Evolutionary conservation across 257 asterid genomes (phyloP).

Genomic region (Solanum paucissectum): DNA sequence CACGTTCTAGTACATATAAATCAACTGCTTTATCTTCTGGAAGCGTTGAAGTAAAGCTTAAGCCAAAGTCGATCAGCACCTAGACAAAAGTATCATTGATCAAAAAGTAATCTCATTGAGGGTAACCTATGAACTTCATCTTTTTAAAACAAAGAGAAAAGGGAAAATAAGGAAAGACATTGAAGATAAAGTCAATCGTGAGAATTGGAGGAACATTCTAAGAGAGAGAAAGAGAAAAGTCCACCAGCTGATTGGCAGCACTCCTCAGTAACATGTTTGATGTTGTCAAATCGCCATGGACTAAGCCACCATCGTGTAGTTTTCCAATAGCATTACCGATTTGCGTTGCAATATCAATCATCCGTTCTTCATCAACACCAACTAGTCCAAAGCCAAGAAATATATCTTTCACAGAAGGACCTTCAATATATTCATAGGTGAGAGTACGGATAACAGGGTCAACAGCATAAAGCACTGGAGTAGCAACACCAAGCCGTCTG

Average conservation of each 20-base stretch:
- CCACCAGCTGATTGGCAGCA: conserved; percentile 62
- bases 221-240: background rate
- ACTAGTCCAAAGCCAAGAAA: conserved; percentile 60
- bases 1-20: conserved; percentile 90
- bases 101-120: background rate
- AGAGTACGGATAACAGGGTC: conserved; percentile 53
- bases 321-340: conserved; percentile 78
- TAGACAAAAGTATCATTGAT: background rate
- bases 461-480: conserved; percentile 75
- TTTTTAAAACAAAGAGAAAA: background rate
- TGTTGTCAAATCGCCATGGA: conserved; percentile 98
- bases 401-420: conserved; percentile 69
- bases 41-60: conserved; percentile 83
- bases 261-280: conserved; percentile 66
- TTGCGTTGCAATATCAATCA: conserved; percentile 69
- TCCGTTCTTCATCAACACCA: conserved; percentile 52
- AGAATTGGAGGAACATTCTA: background rate
- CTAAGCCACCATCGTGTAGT: conserved; percentile 82
- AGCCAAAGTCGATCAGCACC: conserved; percentile 76
- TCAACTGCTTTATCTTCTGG: conserved; percentile 99
- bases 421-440: conserved; percentile 81
- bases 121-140: background rate
- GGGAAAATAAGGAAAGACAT: background rate
- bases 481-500: conserved; percentile 71
- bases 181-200: background rate